Conservation (phyloP, 1,284 basidiomycete genomes). For the Ganoderma boninense region DNA sequence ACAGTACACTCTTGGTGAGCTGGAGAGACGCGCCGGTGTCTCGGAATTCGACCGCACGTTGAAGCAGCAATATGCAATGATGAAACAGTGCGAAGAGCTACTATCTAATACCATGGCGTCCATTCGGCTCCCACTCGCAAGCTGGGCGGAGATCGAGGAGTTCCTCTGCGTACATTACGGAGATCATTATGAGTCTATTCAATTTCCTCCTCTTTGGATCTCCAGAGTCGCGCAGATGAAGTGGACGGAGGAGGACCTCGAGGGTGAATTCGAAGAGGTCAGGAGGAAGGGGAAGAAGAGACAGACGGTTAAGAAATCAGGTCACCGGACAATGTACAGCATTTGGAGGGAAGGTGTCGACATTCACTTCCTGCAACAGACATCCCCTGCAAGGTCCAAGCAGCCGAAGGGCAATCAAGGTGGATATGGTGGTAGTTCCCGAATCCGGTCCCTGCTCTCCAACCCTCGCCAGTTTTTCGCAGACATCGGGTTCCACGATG, state of each 20-base stretch:
- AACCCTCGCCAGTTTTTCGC: slow-evolving; percentile 27
- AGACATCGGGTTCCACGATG: background rate
- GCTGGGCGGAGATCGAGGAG: slow-evolving; percentile 47
- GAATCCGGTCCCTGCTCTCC: background rate
- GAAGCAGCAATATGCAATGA: slow-evolving; percentile 45
- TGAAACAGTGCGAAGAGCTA: slow-evolving; percentile 56
- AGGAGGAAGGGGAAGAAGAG: slow-evolving; percentile 29
- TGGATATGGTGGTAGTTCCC: background rate
- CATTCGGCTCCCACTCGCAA: slow-evolving; percentile 44
- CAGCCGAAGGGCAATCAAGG: background rate
- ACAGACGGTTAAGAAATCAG: slow-evolving; percentile 14
- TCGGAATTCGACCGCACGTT: slow-evolving; percentile 51
- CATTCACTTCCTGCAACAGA: slow-evolving; percentile 23
- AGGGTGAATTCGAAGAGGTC: slow-evolving; percentile 29
- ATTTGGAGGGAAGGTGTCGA: slow-evolving; percentile 52
- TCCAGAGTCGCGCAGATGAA: slow-evolving; percentile 18
- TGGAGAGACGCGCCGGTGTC: slow-evolving; percentile 55
- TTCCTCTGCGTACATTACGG: slow-evolving; percentile 53
- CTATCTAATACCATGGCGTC: slow-evolving; percentile 55
- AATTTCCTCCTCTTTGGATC: slow-evolving; percentile 54
- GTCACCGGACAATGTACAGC: slow-evolving; percentile 45
- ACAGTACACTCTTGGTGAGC: slow-evolving; percentile 61
- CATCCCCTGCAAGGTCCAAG: background rate
- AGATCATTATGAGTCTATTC: slow-evolving; percentile 51
- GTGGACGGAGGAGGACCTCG: slow-evolving; percentile 27